phyloP scores from a whole-genome alignment of 1,139 yeast genomes.

The Suhomyces maxii region DNA sequence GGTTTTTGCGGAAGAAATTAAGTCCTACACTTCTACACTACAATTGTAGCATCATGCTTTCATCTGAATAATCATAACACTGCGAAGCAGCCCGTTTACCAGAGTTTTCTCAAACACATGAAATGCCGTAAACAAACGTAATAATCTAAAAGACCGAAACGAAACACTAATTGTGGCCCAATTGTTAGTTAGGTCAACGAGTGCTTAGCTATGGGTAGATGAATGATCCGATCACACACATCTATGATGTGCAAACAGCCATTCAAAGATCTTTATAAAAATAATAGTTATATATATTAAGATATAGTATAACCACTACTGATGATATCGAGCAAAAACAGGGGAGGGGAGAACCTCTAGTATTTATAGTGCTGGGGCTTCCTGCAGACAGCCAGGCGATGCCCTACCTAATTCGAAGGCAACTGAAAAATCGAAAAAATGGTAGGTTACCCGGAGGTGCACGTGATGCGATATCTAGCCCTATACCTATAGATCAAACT shows the following conservation, averaged over 20 bases:
- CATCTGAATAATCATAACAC: constrained; percentile 21
- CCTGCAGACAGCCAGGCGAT: constrained; percentile 7
- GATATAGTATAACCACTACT: constrained; percentile 26
- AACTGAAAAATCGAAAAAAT: not conserved
- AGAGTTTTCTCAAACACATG: constrained; percentile 21
- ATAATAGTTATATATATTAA: constrained; percentile 23
- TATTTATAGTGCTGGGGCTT: constrained; percentile 13
- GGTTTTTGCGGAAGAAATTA: too few relatives aligned
- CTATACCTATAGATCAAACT: constrained; percentile 2
- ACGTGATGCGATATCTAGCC: constrained; percentile 5
- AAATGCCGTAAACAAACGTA: constrained; percentile 27
- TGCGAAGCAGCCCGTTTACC: constrained; percentile 12
- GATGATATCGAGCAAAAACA: constrained; percentile 16
- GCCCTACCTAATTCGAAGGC: not conserved
- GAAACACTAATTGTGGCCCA: constrained; percentile 22
- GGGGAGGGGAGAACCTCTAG: constrained; percentile 14
- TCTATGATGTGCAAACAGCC: constrained; percentile 15
- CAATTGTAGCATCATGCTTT: constrained; percentile 31
- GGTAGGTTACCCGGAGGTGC: constrained; percentile 15
- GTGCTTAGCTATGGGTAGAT: constrained; percentile 23
- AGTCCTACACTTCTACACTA: constrained; percentile 2
- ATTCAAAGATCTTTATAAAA: constrained; percentile 19
- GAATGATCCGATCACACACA: constrained; percentile 15
- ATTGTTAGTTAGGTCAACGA: constrained; percentile 22
- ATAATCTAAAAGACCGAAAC: constrained; percentile 35